Evolutionary conservation across 441 rosid species (phyloP).

Genomic region (Rhodomyrtus psidioides): DNA sequence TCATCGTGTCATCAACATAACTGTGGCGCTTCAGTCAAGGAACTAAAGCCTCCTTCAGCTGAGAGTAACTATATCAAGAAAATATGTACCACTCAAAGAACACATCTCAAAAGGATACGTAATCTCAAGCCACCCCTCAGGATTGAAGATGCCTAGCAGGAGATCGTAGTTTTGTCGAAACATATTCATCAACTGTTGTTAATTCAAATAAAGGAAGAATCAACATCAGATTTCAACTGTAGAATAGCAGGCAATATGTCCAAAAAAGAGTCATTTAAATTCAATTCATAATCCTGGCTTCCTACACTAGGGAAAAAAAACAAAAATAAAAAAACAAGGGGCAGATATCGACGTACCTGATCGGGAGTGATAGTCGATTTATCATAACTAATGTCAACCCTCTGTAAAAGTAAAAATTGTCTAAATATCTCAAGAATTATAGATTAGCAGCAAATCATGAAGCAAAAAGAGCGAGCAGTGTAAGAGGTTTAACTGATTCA

Average conservation of each 20-base stretch:
- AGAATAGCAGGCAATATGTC: not conserved
- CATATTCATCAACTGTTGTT: conserved; percentile 66
- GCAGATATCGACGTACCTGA: conserved; percentile 30
- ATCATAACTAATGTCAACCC: conserved; percentile 57
- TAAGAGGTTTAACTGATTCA: conserved; percentile 36
- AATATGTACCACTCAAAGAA: not conserved
- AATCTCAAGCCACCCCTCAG: conserved; percentile 82
- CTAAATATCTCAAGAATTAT: not conserved
- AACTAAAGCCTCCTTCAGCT: not conserved
- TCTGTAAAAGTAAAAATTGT: conserved; percentile 26
- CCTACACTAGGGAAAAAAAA: not conserved
- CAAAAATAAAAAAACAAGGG: not conserved
- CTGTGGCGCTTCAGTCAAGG: conserved; percentile 40
- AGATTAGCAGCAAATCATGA: not conserved
- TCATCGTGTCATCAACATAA: conserved; percentile 61
- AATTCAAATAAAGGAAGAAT: not conserved
- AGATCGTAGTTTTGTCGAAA: conserved; percentile 62
- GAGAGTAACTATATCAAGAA: not conserved
- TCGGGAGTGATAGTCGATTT: conserved; percentile 66
- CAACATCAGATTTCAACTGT: not conserved
- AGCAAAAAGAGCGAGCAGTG: not conserved
- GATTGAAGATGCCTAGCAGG: conserved; percentile 68
- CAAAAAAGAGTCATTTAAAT: not conserved
- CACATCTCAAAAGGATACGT: conserved; percentile 54
- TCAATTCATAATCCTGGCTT: not conserved